Evolutionary conservation across 495 filamentous ascomycete species (phyloP).

Genomic region (Daldinia loculata): DNA sequence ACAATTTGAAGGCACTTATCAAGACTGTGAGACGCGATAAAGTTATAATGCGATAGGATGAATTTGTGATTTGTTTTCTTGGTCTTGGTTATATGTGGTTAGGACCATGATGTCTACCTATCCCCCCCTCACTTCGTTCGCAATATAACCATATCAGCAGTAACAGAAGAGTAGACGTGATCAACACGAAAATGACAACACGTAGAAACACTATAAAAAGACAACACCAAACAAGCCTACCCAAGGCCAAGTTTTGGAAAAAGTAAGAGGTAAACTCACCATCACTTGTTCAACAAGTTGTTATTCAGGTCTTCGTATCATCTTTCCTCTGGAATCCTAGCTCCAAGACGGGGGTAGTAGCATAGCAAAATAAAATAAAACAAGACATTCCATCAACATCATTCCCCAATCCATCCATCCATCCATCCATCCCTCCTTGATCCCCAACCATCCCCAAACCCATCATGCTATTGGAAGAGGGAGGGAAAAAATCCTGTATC

Average conservation of each 20-base stretch:
- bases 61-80: not conserved
- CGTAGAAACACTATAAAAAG: not conserved
- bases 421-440: not conserved
- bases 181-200: not conserved
- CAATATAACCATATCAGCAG: not conserved
- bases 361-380: not conserved
- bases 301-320: conserved; percentile 12
- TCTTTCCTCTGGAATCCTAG: not conserved
- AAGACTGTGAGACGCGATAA: not conserved
- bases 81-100: not conserved
- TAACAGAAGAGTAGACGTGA: not conserved
- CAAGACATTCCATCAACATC: not conserved
- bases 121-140: not conserved
- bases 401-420: not conserved
- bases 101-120: conserved; percentile 1
- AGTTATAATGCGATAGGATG: not conserved
- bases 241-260: not conserved
- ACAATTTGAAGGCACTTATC: not conserved
- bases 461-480: not conserved
- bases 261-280: conserved; percentile 2
- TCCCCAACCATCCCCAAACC: not conserved
- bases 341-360: not conserved
- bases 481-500: conserved; percentile 26
- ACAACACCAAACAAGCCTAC: not conserved
- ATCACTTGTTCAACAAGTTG: conserved; percentile 5